A percentile compares a stretch with the other conserved stretches of the same genome.
phyloP scores from a whole-genome alignment of 768 basidiomycete genomes.

The Tulasnella sp. region DNA sequence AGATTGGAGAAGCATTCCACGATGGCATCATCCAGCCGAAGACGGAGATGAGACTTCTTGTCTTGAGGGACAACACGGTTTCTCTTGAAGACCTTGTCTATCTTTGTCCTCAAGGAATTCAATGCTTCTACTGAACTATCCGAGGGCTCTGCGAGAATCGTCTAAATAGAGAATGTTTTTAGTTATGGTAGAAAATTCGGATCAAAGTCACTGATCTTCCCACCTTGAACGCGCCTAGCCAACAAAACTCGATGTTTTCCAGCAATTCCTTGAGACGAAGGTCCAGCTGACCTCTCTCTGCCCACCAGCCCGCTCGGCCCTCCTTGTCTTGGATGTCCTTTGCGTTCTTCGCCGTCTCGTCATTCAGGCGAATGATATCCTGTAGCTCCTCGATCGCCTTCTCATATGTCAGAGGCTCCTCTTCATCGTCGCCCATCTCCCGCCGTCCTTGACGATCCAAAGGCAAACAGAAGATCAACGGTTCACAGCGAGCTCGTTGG shows the following conservation, averaged over 20 bases:
- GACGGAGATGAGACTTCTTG: conserved; percentile 45
- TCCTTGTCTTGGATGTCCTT: conserved; percentile 63
- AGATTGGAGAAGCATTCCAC: conserved; percentile 82
- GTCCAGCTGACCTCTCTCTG: conserved; percentile 70
- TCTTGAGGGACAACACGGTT: conserved; percentile 53
- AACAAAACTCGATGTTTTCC: conserved; percentile 87
- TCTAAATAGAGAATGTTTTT: conserved; percentile 43
- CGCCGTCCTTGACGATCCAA: conserved; percentile 69
- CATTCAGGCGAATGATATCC: conserved; percentile 75
- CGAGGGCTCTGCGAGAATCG: conserved; percentile 55
- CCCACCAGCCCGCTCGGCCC: conserved; percentile 82
- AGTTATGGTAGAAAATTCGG: not conserved
- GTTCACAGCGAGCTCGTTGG: conserved; percentile 56
- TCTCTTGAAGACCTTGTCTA: conserved; percentile 74
- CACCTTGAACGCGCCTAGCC: conserved; percentile 98
- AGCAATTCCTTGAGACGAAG: conserved; percentile 67
- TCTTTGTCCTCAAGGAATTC: conserved; percentile 55
- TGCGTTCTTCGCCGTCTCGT: conserved; percentile 70
- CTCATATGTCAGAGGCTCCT: conserved; percentile 63
- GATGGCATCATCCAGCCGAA: conserved; percentile 62
- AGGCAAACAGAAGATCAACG: conserved; percentile 85
- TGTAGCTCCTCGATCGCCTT: conserved; percentile 67
- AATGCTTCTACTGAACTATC: conserved; percentile 48
- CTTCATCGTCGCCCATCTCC: conserved; percentile 66
- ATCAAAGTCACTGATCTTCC: conserved; percentile 26